Conservation (phyloP, 768 basidiomycete species). For the Boletus edulis region DNA sequence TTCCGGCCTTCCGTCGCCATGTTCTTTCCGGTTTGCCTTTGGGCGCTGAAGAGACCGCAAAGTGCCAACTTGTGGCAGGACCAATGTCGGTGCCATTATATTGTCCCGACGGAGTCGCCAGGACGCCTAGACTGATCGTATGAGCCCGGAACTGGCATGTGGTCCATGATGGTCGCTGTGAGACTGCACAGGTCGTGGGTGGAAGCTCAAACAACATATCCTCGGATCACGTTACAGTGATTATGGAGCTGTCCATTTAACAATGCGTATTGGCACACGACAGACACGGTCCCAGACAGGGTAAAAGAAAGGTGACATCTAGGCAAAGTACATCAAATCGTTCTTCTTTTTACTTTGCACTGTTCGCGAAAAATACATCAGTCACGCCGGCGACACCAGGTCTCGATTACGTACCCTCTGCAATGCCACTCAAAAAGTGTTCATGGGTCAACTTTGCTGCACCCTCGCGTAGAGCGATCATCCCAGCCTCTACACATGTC, state of each 20-base stretch:
- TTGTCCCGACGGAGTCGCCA: too few species aligned
- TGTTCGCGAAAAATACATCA: slow-evolving; percentile 39
- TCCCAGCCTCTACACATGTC: slow-evolving; percentile 98
- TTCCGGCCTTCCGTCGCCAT: too few species aligned
- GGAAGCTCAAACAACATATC: neutral
- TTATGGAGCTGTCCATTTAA: neutral
- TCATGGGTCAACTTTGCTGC: slow-evolving; percentile 88
- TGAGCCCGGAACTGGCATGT: too few species aligned
- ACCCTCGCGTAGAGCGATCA: slow-evolving; percentile 96
- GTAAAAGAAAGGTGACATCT: slow-evolving; percentile 26
- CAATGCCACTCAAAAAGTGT: slow-evolving; percentile 91
- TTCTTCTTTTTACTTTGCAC: slow-evolving; percentile 99
- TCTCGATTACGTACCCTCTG: slow-evolving; percentile 60
- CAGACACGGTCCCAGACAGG: too few species aligned
- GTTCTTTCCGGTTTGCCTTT: too few species aligned
- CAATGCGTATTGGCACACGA: neutral
- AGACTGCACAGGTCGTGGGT: too few species aligned
- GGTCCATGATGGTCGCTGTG: too few species aligned
- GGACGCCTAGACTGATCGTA: too few species aligned
- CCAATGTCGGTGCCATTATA: too few species aligned
- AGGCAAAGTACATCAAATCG: slow-evolving; percentile 91
- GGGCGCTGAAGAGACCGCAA: too few species aligned
- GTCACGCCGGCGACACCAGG: slow-evolving; percentile 5
- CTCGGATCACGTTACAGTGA: neutral
- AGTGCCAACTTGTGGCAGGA: too few species aligned